Evolutionary conservation across 2,329 filamentous ascomycete species (phyloP).

Genomic region (Rutstroemia sp.): DNA sequence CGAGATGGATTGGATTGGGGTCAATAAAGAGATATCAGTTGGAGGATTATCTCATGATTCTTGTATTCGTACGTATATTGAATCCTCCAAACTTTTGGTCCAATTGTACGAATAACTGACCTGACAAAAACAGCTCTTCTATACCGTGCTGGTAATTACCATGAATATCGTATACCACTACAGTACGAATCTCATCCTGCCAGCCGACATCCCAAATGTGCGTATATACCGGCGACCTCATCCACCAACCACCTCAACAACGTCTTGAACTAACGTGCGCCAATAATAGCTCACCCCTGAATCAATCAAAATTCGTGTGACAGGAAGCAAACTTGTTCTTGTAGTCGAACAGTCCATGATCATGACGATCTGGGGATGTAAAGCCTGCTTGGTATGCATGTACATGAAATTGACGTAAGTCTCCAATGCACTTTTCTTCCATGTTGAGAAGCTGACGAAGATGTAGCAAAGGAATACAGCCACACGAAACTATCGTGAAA

Average conservation of each 20-base stretch:
- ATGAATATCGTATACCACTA: conserved; percentile 49
- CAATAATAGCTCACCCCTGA: conserved; percentile 35
- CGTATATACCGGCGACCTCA: neutral
- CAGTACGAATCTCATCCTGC: conserved; percentile 53
- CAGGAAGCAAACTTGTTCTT: conserved; percentile 55
- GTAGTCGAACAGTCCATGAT: conserved; percentile 57
- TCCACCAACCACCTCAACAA: neutral
- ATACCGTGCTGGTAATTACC: conserved; percentile 46
- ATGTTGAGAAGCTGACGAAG: neutral
- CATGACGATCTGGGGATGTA: conserved; percentile 48
- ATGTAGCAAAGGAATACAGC: neutral
- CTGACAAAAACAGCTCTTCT: conserved; percentile 32
- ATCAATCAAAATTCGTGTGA: conserved; percentile 19
- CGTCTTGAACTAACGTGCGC: neutral
- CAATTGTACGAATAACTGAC: neutral
- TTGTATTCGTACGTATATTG: conserved; percentile 38
- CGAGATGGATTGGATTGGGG: conserved; percentile 35
- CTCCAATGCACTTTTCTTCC: neutral
- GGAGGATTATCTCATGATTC: conserved; percentile 50
- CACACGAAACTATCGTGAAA: conserved; percentile 41
- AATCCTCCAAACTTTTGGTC: neutral
- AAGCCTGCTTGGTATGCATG: conserved; percentile 49
- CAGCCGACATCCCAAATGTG: conserved; percentile 32
- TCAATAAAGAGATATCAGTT: conserved; percentile 43
- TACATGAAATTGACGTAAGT: conserved; percentile 45